Conservation (phyloP, 163 green algal species). For the Volvox carteri region DNA sequence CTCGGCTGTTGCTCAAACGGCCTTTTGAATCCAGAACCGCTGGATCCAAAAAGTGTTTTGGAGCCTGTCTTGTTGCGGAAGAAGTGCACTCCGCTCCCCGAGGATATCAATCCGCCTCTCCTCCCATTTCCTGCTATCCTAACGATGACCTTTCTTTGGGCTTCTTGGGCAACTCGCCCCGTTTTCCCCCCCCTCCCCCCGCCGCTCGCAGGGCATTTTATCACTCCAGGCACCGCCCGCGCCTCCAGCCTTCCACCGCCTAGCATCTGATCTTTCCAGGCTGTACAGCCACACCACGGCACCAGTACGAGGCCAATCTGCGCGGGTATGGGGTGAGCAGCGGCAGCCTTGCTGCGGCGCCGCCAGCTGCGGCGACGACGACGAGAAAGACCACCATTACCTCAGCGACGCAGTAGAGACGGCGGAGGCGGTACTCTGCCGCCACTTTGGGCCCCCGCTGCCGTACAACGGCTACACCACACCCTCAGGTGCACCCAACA, state of each 20-base stretch:
- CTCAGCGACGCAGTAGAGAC: background rate
- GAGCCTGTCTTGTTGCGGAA: too few relatives aligned
- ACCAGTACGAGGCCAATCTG: background rate
- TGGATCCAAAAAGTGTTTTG: too few relatives aligned
- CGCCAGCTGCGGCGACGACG: too few relatives aligned
- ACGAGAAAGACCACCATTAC: too few relatives aligned
- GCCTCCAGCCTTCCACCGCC: constrained; percentile 1
- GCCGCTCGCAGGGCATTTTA: constrained; percentile 8
- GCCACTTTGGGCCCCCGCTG: background rate
- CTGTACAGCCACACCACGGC: background rate
- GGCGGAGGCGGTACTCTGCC: background rate
- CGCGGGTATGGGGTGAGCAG: background rate
- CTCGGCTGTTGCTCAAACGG: too few relatives aligned
- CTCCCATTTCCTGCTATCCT: too few relatives aligned
- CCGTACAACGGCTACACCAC: constrained; percentile 11
- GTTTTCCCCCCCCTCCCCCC: too few relatives aligned
- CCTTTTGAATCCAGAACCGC: too few relatives aligned
- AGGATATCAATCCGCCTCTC: too few relatives aligned
- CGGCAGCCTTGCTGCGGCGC: background rate
- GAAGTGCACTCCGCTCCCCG: too few relatives aligned
- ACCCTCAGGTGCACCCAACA: background rate
- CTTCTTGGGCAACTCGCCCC: too few relatives aligned
- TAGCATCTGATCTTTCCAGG: background rate
- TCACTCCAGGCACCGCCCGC: background rate
- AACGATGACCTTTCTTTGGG: too few relatives aligned